These are phyloP conservation scores for Boletus smithii DNA, from an alignment of 1,284 basidiomycete genomes.

Conservation along the genomic window DNA sequence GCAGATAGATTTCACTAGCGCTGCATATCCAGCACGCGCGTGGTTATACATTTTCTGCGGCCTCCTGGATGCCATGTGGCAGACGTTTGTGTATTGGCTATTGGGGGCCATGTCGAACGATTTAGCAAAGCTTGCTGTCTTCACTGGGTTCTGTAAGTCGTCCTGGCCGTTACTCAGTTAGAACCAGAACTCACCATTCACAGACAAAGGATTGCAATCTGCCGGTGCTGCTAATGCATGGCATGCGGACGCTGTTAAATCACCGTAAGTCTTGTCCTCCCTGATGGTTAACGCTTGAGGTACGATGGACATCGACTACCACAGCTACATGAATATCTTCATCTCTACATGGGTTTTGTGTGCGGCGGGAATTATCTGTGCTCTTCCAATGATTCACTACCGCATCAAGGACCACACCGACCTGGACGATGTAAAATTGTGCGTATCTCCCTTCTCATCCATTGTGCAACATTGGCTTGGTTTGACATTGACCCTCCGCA, in stretches of 20 bases:
- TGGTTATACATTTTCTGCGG: constrained; percentile 46
- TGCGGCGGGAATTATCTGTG: constrained; percentile 35
- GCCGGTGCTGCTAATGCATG: constrained; percentile 33
- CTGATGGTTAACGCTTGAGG: neutral
- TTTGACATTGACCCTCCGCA: constrained; percentile 11
- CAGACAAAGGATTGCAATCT: constrained; percentile 33
- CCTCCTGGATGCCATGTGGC: constrained; percentile 57
- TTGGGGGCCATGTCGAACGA: constrained; percentile 36
- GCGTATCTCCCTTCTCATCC: constrained; percentile 9
- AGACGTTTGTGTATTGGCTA: constrained; percentile 57
- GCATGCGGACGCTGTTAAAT: constrained; percentile 25
- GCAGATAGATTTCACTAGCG: constrained; percentile 47
- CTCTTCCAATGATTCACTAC: constrained; percentile 39
- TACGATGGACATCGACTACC: neutral
- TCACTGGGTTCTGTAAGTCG: constrained; percentile 31
- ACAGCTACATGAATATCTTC: constrained; percentile 40
- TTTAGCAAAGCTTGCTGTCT: constrained; percentile 32
- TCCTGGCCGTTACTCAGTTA: neutral
- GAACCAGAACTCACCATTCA: neutral
- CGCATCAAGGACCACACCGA: constrained; percentile 38
- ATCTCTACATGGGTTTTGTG: constrained; percentile 38
- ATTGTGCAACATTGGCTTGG: neutral
- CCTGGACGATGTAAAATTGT: constrained; percentile 31
- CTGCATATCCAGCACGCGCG: constrained; percentile 38
- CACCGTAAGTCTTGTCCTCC: constrained; percentile 20